These are phyloP conservation scores for Coix lacrymajobi DNA, from an alignment of 176 grass and related monocot genomes.

Conservation along the genomic window DNA sequence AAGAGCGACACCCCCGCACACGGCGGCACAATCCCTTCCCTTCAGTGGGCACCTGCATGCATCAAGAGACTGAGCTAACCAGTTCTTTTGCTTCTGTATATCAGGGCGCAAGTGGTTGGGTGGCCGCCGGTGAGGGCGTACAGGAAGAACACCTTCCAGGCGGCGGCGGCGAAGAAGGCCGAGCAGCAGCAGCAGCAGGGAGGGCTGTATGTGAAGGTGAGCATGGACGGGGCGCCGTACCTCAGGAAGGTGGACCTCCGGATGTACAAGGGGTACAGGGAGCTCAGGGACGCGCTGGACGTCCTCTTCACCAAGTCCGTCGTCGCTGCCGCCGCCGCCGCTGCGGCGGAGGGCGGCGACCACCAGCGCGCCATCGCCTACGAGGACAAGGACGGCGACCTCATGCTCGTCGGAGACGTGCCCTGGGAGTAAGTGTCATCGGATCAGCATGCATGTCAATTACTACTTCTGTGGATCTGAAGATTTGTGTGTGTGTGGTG, in stretches of 20 bases:
- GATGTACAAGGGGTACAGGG: conserved; percentile 69
- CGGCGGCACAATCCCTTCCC: no score
- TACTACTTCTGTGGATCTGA: not conserved
- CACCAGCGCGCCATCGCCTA: conserved; percentile 56
- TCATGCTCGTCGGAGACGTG: conserved; percentile 89
- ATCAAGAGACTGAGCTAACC: not conserved
- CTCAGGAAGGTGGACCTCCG: conserved; percentile 86
- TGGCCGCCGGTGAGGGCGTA: conserved; percentile 86
- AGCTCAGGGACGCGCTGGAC: conserved; percentile 63
- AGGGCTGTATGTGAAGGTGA: conserved; percentile 74
- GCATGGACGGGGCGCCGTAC: conserved; percentile 95
- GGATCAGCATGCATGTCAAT: not conserved
- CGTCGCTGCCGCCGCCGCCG: not conserved
- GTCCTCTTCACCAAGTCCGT: conserved; percentile 72
- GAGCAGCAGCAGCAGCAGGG: conserved; percentile 34
- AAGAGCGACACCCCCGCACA: not conserved
- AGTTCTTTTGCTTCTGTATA: not conserved
- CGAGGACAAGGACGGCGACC: conserved; percentile 91
- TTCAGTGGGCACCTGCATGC: not conserved
- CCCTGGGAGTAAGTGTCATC: conserved; percentile 79
- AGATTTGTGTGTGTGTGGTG: not conserved
- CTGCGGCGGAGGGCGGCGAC: not conserved
- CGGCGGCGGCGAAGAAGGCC: conserved; percentile 25
- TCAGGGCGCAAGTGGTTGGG: conserved; percentile 71
- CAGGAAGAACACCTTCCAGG: conserved; percentile 65